Base-by-base conservation (phyloP, 1,139 yeast genomes). In the Arxiozyma slooffiae region DNA sequence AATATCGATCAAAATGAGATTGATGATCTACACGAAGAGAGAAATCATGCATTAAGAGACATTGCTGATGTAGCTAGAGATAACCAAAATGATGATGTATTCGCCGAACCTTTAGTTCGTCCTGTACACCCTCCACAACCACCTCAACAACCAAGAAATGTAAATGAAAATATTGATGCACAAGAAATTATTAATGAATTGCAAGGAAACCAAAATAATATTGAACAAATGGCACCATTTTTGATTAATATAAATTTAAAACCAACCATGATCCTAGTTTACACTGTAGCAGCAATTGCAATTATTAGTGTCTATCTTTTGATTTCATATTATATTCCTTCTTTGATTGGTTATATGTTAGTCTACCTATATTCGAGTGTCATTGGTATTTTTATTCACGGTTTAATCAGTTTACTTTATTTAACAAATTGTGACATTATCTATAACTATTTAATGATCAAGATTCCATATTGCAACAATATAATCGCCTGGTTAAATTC, bases 311-410 rank as follows among this genome's bases (percentile, higher is more conserved):
- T 70, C 1, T 76, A 75, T 49, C 60, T 81, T 46, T 69, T 76
- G 38, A 49, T 72, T 7, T 69, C 79, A 3, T 82, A 81, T 59
- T 69, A 78, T 39, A 56, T 80, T 2, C 89, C 89, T 1, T 77
- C 81, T 7, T 57, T 75, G 42, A 49, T 78, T 14, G 86, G 86
- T 4, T 57, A 52, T 47, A 52, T 54, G 3, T 51, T 66, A 39
- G 36, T 63, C n/a, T 54, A 50, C 36, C 9, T 57, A 4, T 61
- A 60, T 40, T 34, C 53, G 11, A 38, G 50, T 11, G 38, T 60
- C 24, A 26, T 53, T 11, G 48, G 51, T 23, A 46, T 54, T 5
- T 43, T 55, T 22, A 18, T 49, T 8, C 53, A 53, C 26, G 65
- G 64, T 20, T 23, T 57, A 8, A 41, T 50, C 5, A 51, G 51